phyloP scores from a whole-genome alignment of 345 rosid genomes.

The Salix udensis region DNA sequence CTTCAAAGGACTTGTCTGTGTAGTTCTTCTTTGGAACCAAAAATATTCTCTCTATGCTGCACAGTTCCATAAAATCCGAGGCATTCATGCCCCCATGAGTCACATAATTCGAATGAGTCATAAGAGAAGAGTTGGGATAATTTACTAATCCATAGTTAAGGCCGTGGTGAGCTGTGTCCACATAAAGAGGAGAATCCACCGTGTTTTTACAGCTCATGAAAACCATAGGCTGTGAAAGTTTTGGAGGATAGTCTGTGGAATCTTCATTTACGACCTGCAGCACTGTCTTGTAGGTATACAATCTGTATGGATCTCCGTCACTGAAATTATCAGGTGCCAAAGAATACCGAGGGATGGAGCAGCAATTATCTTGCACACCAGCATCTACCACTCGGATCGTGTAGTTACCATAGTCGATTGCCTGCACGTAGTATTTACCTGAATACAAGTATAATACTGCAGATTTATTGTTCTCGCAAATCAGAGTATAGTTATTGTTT shows the following conservation, averaged over 20 bases:
- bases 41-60: not conserved
- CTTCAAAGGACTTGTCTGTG: not conserved
- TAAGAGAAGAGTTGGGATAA: no score
- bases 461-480: slow-evolving; percentile 23
- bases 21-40: not conserved
- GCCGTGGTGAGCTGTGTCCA: not conserved
- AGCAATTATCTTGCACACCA: not conserved
- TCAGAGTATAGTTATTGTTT: not conserved
- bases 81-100: not conserved
- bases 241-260: no score
- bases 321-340: not conserved
- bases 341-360: not conserved
- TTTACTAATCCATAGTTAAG: no score
- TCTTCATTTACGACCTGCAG: rapidly evolving
- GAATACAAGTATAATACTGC: slow-evolving; percentile 5
- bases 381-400: slow-evolving; percentile 3
- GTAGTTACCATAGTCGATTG: slow-evolving; percentile 16
- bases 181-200: slow-evolving; percentile 3
- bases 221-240: not conserved
- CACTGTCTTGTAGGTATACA: not conserved
- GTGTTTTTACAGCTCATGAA: not conserved
- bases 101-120: not conserved
- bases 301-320: not conserved
- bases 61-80: not conserved
- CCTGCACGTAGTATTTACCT: slow-evolving; percentile 13